Base-by-base conservation (phyloP, 176 grass and related monocot species). In the Oryza meyeriana region DNA sequence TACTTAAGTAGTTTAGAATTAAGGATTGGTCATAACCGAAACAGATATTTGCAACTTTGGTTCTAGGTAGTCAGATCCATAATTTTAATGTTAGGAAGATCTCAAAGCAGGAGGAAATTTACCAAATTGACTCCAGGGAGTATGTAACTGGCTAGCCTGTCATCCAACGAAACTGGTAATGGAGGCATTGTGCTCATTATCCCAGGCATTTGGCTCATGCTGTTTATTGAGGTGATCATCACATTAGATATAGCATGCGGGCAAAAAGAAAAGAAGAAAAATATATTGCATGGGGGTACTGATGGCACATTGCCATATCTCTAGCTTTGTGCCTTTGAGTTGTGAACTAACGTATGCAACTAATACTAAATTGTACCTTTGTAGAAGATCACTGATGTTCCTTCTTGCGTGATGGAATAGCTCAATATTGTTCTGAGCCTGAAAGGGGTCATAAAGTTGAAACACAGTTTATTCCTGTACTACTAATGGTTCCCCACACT, bases 111-210 rank as follows among this genome's bases (percentile, higher is more conserved):
- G 72, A 76, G 45, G 59, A 77, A 38, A 81, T 52, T 91, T 92
- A 99, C 97, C 89, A 87, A 69, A 72, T 71, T 85, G 59, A 61
- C 73, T 61, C 61, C 79, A 69, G 87, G 80, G 20, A 88, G 69
- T 74, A 96, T 30, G 55, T 61, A 94, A 76, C 61, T 78, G 34
- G 87, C 64, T 77, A 94, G 91, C 84, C 69, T 89, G 57, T 96
- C 97, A 74, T 99, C 28, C 42, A 93, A 61, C 12, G 87, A 81
- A 72, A 94, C 71, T 39, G 91, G 85, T 69, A 99, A 77, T 45
- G 78, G 81, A 39, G 97, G 97, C 97, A 99, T 99, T 72, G 80
- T 90, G 78, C 87, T 90, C 93, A 96, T 96, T 82, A 90, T 95
- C 84, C 91, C 91, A 74, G 93, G 93, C 79, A 90, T 92, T 84